Conservation (phyloP, 805 yeast species). For the Isabelozyma gotoi region DNA sequence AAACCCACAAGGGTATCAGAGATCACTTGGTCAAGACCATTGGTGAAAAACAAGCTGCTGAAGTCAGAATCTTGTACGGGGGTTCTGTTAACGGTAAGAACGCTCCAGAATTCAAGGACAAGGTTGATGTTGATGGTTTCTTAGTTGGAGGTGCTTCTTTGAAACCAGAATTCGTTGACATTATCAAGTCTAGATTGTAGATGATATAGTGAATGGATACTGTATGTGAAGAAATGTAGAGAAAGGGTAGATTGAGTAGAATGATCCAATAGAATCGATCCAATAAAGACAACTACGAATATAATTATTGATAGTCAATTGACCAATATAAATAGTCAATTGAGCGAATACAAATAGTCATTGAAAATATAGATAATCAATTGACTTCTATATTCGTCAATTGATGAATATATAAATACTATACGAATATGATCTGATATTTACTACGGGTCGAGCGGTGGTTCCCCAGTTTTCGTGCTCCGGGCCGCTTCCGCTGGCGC, state of each 20-base stretch:
- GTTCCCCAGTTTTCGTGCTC: too few species aligned
- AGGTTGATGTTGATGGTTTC: conserved; percentile 96
- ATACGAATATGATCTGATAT: too few species aligned
- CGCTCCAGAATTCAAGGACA: conserved; percentile 85
- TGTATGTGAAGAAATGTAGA: not conserved
- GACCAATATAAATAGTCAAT: too few species aligned
- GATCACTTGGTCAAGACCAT: conserved; percentile 73
- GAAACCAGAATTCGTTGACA: conserved; percentile 96
- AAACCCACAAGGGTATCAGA: conserved; percentile 88
- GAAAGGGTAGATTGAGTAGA: too few species aligned
- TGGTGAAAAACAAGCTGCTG: conserved; percentile 74
- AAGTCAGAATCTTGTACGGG: conserved; percentile 92
- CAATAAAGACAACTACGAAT: too few species aligned
- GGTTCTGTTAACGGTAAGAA: conserved; percentile 97
- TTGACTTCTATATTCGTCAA: too few species aligned
- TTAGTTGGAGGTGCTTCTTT: conserved; percentile 99
- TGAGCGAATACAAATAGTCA: too few species aligned
- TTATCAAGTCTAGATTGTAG: conserved; percentile 86
- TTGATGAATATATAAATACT: too few species aligned
- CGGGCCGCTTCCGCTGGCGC: not conserved
- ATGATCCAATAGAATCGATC: too few species aligned
- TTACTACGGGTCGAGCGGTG: too few species aligned
- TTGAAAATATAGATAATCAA: too few species aligned
- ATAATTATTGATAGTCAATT: too few species aligned
- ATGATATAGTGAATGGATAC: not conserved